phyloP scores from a whole-genome alignment of 495 filamentous ascomycete species.

The Xylaria acuta region DNA sequence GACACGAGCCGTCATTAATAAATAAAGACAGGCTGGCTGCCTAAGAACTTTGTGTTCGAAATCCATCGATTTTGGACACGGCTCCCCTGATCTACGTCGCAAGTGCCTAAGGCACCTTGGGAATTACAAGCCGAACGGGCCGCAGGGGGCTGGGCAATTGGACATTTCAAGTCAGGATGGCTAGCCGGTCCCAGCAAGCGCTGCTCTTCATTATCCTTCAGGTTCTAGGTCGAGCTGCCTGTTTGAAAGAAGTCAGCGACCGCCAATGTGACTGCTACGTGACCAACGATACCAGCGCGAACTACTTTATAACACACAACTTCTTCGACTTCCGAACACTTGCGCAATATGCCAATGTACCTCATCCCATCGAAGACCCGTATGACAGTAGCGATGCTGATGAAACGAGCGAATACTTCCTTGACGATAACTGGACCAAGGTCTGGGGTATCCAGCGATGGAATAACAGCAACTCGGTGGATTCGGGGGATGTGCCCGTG shows the following conservation, averaged over 20 bases:
- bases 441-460: constrained; percentile 68
- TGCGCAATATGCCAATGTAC: constrained; percentile 45
- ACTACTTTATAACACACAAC: constrained; percentile 68
- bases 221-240: constrained; percentile 7
- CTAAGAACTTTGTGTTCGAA: background rate
- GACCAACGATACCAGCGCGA: constrained; percentile 52
- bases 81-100: background rate
- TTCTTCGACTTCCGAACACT: constrained; percentile 73
- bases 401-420: constrained; percentile 51
- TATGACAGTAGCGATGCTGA: constrained; percentile 40
- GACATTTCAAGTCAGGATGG: constrained; percentile 17
- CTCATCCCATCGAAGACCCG: constrained; percentile 41
- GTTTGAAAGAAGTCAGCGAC: constrained; percentile 28
- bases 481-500: constrained; percentile 47
- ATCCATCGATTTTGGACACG: constrained; percentile 5
- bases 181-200: constrained; percentile 8
- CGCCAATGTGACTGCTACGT: constrained; percentile 54
- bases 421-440: constrained; percentile 45
- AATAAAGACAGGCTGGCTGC: background rate
- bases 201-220: constrained; percentile 26
- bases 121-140: background rate
- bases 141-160: background rate
- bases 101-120: background rate
- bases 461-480: constrained; percentile 50
- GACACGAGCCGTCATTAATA: background rate